Conservation (phyloP, 805 yeast genomes). For the Kodamaea hsintzibuensis region DNA sequence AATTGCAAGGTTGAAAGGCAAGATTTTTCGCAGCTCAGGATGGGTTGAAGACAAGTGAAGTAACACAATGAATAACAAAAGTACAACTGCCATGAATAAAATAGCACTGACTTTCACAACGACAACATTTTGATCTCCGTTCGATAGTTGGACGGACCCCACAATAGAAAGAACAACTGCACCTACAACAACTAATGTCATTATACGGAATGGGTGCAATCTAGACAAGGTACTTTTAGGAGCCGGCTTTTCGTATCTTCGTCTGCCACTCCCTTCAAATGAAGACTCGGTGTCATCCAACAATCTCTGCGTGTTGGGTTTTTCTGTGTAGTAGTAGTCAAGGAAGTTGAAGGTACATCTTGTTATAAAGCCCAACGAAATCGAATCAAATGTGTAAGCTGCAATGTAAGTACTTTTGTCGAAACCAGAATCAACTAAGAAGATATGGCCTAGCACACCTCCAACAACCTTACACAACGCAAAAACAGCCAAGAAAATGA, state of each 20-base stretch:
- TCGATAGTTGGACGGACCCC: conserved; percentile 2
- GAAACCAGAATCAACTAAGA: neutral
- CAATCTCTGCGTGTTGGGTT: neutral
- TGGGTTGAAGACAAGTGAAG: neutral
- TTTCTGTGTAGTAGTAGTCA: conserved; percentile 4
- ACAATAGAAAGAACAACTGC: conserved; percentile 5
- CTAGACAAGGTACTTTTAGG: neutral
- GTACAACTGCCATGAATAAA: conserved; percentile 4
- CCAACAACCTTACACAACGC: conserved; percentile 6
- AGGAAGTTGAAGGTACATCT: conserved; percentile 1
- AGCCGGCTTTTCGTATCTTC: neutral
- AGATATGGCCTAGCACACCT: conserved; percentile 5
- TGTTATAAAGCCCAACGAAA: conserved; percentile 6
- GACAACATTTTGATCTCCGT: neutral
- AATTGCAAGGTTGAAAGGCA: neutral
- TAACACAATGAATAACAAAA: neutral
- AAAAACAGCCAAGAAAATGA: neutral
- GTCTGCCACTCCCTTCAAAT: neutral
- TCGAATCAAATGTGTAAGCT: conserved; percentile 6
- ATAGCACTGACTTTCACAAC: conserved; percentile 7
- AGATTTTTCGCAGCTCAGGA: conserved; percentile 4
- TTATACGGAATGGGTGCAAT: conserved; percentile 9
- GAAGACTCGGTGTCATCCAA: neutral
- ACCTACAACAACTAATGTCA: conserved; percentile 5
- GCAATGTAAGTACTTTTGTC: conserved; percentile 6